phyloP scores from a whole-genome alignment of 805 yeast genomes.

The Hyphopichia homilentoma region DNA sequence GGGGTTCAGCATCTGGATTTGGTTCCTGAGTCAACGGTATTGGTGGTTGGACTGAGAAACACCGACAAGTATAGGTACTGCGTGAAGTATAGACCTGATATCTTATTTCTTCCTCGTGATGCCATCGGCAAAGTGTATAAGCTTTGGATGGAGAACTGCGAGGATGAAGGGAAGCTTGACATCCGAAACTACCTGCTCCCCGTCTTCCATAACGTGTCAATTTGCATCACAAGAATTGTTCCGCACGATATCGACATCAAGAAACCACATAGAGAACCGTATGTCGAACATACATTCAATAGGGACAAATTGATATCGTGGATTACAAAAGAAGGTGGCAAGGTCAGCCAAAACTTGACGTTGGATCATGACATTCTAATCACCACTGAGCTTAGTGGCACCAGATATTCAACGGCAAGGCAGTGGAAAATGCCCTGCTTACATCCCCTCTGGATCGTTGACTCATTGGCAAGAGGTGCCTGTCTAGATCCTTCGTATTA shows the following conservation, averaged over 20 bases:
- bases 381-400: slow-evolving; percentile 50
- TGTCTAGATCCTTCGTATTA: slow-evolving; percentile 40
- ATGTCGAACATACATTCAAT: slow-evolving; percentile 7
- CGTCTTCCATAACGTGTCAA: slow-evolving; percentile 41
- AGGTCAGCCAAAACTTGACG: slow-evolving; percentile 48
- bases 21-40: slow-evolving; percentile 55
- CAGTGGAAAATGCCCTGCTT: slow-evolving; percentile 52
- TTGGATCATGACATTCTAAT: slow-evolving; percentile 42
- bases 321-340: slow-evolving; percentile 47
- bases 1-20: slow-evolving; percentile 55
- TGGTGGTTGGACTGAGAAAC: slow-evolving; percentile 55
- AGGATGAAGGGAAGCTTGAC: slow-evolving; percentile 26
- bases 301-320: slow-evolving; percentile 28
- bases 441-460: slow-evolving; percentile 50
- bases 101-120: slow-evolving; percentile 49
- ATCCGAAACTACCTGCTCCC: slow-evolving; percentile 28
- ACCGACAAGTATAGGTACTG: slow-evolving; percentile 56
- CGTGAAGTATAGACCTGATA: slow-evolving; percentile 50
- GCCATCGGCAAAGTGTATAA: slow-evolving; percentile 43
- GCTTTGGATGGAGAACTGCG: slow-evolving; percentile 54
- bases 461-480: slow-evolving; percentile 43
- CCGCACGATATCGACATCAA: slow-evolving; percentile 4
- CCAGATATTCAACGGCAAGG: slow-evolving; percentile 47
- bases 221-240: slow-evolving; percentile 43
- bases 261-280: neutral